Evolutionary conservation across 2,329 filamentous ascomycete genomes (phyloP).

Genomic region (Fusarium aywerte): DNA sequence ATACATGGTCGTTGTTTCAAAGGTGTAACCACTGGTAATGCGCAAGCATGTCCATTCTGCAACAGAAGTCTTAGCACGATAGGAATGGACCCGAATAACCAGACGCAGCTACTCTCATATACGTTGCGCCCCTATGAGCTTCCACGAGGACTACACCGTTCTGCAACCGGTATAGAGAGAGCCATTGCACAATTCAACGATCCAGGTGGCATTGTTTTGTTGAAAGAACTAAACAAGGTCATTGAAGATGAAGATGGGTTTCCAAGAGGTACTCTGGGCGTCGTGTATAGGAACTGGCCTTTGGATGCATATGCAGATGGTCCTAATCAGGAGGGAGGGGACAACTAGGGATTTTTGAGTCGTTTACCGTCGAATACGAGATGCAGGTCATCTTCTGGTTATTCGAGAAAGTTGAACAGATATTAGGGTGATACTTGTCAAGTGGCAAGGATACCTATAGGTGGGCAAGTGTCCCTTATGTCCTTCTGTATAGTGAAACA

Average conservation of each 20-base stretch:
- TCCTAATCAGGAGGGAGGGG: too few relatives aligned
- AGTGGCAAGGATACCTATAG: neutral
- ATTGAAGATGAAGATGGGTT: conserved; percentile 1
- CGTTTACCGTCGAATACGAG: neutral
- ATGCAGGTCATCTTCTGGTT: neutral
- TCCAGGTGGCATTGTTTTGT: neutral
- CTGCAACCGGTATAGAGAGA: neutral
- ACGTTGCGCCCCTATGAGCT: neutral
- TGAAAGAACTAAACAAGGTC: neutral
- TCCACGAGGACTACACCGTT: neutral
- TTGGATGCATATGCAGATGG: neutral
- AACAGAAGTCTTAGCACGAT: neutral
- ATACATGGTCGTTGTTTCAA: conserved; percentile 31
- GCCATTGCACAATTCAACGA: neutral
- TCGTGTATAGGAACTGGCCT: neutral
- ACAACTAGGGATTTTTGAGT: neutral
- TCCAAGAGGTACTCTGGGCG: neutral
- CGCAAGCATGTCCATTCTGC: conserved; percentile 19
- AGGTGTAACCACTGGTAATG: neutral
- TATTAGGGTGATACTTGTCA: neutral
- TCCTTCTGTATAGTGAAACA: neutral
- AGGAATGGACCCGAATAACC: neutral
- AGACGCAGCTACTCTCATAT: neutral
- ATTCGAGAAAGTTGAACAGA: neutral
- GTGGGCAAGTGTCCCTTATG: neutral